Evolutionary conservation across 2,329 filamentous ascomycete genomes (phyloP).

Genomic region (Monilinia vaccinii-corymbosi): DNA sequence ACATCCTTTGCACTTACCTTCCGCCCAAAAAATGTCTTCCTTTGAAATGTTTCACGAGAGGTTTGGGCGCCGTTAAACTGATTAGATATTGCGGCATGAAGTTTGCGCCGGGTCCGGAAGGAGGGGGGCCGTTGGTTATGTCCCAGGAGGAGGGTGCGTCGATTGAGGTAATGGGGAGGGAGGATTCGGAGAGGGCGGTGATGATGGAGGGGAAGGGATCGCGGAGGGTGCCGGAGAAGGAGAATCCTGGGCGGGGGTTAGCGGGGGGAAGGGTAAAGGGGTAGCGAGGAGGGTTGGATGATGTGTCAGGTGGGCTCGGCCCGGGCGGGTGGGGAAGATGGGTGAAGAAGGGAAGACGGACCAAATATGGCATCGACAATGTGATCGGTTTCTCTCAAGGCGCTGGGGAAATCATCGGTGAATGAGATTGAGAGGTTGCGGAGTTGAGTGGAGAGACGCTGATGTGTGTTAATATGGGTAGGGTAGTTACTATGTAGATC

Average conservation of each 20-base stretch:
- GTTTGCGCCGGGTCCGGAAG: slow-evolving; percentile 63
- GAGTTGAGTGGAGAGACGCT: slow-evolving; percentile 79
- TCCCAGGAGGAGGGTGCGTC: slow-evolving; percentile 94
- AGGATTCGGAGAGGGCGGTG: slow-evolving; percentile 60
- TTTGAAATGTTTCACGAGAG: slow-evolving; percentile 71
- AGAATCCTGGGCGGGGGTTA: slow-evolving; percentile 56
- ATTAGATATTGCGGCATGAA: slow-evolving; percentile 78
- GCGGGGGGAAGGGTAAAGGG: not conserved
- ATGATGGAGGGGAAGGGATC: slow-evolving; percentile 85
- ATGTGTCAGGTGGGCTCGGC: not conserved
- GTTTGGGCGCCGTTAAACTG: slow-evolving; percentile 89
- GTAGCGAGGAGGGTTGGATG: not conserved
- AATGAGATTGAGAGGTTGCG: slow-evolving; percentile 77
- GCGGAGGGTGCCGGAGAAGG: slow-evolving; percentile 84
- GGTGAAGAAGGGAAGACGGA: slow-evolving; percentile 29
- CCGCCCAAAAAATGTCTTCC: slow-evolving; percentile 91
- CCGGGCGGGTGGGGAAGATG: not conserved
- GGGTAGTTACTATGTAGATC: not conserved
- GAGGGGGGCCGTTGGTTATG: slow-evolving; percentile 76
- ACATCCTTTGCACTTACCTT: slow-evolving; percentile 45
- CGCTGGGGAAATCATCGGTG: slow-evolving; percentile 64
- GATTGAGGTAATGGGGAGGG: slow-evolving; percentile 73
- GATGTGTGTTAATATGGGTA: not conserved
- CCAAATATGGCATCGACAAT: slow-evolving; percentile 91
- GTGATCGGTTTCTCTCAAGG: slow-evolving; percentile 63